These are phyloP conservation scores for Lepidopterella palustris DNA, from an alignment of 495 filamentous ascomycete species.

Conservation along the genomic window DNA sequence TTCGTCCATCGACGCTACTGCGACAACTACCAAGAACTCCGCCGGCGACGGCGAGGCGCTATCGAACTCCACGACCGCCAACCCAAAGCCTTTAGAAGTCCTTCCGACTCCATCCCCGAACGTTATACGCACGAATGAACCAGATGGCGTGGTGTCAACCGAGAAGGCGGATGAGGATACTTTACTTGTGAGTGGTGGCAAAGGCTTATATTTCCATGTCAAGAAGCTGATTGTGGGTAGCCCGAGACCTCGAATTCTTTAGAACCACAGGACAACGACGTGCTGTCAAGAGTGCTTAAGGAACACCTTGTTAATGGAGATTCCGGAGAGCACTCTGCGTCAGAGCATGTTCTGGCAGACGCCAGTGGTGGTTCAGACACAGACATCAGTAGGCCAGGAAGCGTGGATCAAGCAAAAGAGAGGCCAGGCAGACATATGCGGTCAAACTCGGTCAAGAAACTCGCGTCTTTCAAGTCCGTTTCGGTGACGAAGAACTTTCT, in stretches of 20 bases:
- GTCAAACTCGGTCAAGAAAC: constrained; percentile 72
- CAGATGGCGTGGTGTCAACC: constrained; percentile 1
- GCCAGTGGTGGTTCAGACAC: constrained; percentile 58
- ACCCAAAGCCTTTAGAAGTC: constrained; percentile 17
- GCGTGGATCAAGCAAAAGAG: constrained; percentile 42
- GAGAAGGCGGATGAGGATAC: constrained; percentile 9
- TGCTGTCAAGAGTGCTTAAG: constrained; percentile 34
- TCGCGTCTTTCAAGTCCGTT: constrained; percentile 84
- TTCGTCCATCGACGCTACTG: constrained; percentile 68
- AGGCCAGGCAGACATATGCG: constrained; percentile 57
- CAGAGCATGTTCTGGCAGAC: constrained; percentile 20
- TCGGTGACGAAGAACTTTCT: constrained; percentile 88
- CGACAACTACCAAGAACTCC: constrained; percentile 53
- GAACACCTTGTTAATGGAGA: constrained; percentile 27
- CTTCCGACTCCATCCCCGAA: constrained; percentile 7
- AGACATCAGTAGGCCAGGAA: constrained; percentile 46
- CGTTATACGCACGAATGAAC: constrained; percentile 10
- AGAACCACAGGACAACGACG: not conserved
- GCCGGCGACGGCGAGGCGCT: constrained; percentile 52
- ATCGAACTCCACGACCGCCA: constrained; percentile 32
- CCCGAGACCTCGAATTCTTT: not conserved
- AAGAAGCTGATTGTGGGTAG: constrained; percentile 10
- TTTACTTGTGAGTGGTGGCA: constrained; percentile 8
- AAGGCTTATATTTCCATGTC: not conserved
- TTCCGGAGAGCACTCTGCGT: constrained; percentile 18